Evolutionary conservation across 2,329 filamentous ascomycete genomes (phyloP), one percentile per base, ranked within the genome.

Genomic region (Chaetomiaceae sp.): DNA sequence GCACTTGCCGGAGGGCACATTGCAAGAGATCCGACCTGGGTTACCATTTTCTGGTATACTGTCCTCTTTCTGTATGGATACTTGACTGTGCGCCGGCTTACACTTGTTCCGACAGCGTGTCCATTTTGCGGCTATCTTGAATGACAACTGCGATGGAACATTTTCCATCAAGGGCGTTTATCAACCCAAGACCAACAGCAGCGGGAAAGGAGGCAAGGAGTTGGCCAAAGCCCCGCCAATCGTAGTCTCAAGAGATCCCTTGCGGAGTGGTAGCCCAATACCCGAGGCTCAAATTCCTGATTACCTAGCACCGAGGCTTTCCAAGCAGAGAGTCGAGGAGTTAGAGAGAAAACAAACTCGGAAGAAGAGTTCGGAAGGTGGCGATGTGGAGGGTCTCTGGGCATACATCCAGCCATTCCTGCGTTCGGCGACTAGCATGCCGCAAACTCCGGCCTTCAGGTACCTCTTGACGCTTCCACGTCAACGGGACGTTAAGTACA

Each of bases 401-500:
- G 18, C 53, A 0, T 66, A 67, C 25, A 55, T 67, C 10, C 29
- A 42, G 20, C 61, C 62, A 0, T 53, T 59, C 30, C 55, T 69
- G 1, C 37, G 38, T n/a, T 29, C 47, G 8, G 51, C 46, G 16
- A 36, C 10, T 0, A 29, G 16, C 2, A 33, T 58, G 1, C 62
- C 61, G 0, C 7, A 40, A 1, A 54, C n/a, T 1, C 57, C 52
- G 16, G 62, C 59, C 36, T 53, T 66, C 5, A 47, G 32, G 2
- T 50, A 64, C 1, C 64, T 68, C n/a, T 30, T 68, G 7, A 30
- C 34, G 8, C 56, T 64, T 1, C 62, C 60, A 5, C 60, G 58
- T 0, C 40, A 59, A 8, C 66, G 67, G 7, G 58, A 63, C 5
- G 49, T 69, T 5, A 44, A 50, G 14, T 62, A 61, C 59, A 65